Evolutionary conservation across 495 filamentous ascomycete species (phyloP), one percentile per base, ranked within the genome.

Genomic region (Usnea hakonensis): DNA sequence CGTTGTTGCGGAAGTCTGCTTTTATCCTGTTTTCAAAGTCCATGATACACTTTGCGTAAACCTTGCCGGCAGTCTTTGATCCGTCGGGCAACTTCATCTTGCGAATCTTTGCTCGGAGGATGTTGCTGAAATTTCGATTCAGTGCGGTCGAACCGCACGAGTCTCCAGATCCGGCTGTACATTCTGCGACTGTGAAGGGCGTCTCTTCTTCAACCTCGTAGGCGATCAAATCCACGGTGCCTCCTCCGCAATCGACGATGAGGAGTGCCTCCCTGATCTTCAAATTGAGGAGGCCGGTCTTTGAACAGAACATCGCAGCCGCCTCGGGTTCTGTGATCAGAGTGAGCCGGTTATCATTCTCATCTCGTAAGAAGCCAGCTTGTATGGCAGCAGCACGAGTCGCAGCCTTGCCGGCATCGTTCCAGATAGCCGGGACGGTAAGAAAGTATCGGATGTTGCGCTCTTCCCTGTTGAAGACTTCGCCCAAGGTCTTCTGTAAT

Each of bases 71-170:
- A 30, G 85, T 89, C 62, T 82, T 85, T 26, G 87, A 89, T 19
- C 87, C 87, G 70, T 89, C 87, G 0, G 87, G 87, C n/a, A 90
- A 76, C 71, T 90, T 88, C 87, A 90, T 90, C 73, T 90, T 89
- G 21, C 87, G 77, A 62, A 90, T 90, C 72, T 89, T 90, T 16
- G 87, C 85, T n/a, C 87, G 83, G 36, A 90, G 75, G 61, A 90
- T 88, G 70, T 89, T 90, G 70, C 85, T 88, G 73, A 90, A 90
- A 66, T 90, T 90, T 13, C 87, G 80, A 67, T 90, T 90, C n/a
- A 90, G 79, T 4, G 87, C 87, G 0, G 87, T 90, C 21, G 86
- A 87, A 63, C 87, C 87, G 64, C 87, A 90, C 0, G 87, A 90
- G 68, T 90, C 87, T 68, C 87, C 87, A 37, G 87, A 90, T 9